phyloP scores from a whole-genome alignment of 345 rosid genomes.

The Eucalyptus microcorys region DNA sequence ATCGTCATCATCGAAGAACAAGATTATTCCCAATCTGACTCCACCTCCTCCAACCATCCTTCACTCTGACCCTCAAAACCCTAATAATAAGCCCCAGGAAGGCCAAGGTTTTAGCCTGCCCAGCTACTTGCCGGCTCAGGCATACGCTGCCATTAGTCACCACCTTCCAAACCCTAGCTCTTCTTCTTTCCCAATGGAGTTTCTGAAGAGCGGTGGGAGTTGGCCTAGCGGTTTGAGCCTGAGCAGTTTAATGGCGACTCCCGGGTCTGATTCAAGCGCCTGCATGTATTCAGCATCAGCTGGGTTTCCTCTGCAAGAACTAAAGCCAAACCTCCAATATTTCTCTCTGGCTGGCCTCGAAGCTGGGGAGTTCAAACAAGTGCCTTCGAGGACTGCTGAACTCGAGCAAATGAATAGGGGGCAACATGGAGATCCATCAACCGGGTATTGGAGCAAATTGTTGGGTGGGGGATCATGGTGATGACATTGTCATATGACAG shows the following conservation, averaged over 20 bases:
- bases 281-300: neutral
- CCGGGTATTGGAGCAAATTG: neutral
- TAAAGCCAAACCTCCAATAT: conserved; percentile 21
- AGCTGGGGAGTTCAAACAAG: neutral
- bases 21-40: neutral
- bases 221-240: conserved; percentile 5
- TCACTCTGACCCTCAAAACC: conserved; percentile 17
- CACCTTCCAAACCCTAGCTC: conserved; percentile 5
- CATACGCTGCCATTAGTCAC: neutral
- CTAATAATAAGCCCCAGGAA: conserved; percentile 5
- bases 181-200: neutral
- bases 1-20: conserved; percentile 1
- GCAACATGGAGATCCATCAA: neutral
- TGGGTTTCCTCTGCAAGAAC: conserved; percentile 22
- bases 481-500: neutral
- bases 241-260: conserved; percentile 7
- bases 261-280: conserved; percentile 3
- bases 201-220: neutral
- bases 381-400: neutral
- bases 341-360: conserved; percentile 12
- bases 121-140: neutral
- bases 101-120: conserved; percentile 32
- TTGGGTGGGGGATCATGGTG: conserved; percentile 7
- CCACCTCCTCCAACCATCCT: neutral
- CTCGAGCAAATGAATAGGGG: neutral